Conservation (phyloP, 805 yeast species). For the Schizosaccharomyces lindneri region DNA sequence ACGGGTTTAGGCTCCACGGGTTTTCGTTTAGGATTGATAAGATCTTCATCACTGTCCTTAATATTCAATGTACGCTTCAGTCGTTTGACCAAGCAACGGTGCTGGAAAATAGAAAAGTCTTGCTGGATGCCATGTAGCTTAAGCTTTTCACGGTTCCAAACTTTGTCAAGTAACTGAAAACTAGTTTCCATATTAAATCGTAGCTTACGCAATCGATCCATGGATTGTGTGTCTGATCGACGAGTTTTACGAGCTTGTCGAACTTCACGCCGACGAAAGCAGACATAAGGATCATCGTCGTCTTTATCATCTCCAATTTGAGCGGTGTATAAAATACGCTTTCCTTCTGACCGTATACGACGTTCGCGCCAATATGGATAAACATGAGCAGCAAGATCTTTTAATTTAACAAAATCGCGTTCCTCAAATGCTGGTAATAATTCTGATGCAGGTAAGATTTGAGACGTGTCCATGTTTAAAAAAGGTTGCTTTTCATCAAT, state of each 20-base stretch:
- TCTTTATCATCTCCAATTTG: constrained; percentile 82
- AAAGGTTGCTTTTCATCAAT: constrained; percentile 73
- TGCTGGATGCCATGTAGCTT: constrained; percentile 34
- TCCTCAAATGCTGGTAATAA: constrained; percentile 20
- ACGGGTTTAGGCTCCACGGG: not conserved
- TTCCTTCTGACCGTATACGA: constrained; percentile 45
- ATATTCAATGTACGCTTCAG: constrained; percentile 53
- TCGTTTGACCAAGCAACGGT: constrained; percentile 44
- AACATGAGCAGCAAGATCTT: constrained; percentile 25
- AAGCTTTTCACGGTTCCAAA: constrained; percentile 49
- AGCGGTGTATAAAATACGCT: constrained; percentile 43
- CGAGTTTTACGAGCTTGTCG: constrained; percentile 91
- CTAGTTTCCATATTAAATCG: constrained; percentile 60
- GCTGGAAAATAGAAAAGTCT: constrained; percentile 44
- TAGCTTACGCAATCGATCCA: constrained; percentile 52
- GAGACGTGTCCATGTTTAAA: constrained; percentile 58
- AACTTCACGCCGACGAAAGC: constrained; percentile 85
- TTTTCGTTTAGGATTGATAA: constrained; percentile 11
- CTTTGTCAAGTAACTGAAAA: constrained; percentile 36
- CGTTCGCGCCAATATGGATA: constrained; percentile 66
- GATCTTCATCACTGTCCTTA: constrained; percentile 63
- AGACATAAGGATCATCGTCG: constrained; percentile 80
- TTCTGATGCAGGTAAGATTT: constrained; percentile 46
- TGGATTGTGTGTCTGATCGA: constrained; percentile 73
- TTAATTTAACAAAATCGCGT: constrained; percentile 14